Base-by-base conservation (phyloP, 2,329 filamentous ascomycete genomes). In the Fusarium sororula region DNA sequence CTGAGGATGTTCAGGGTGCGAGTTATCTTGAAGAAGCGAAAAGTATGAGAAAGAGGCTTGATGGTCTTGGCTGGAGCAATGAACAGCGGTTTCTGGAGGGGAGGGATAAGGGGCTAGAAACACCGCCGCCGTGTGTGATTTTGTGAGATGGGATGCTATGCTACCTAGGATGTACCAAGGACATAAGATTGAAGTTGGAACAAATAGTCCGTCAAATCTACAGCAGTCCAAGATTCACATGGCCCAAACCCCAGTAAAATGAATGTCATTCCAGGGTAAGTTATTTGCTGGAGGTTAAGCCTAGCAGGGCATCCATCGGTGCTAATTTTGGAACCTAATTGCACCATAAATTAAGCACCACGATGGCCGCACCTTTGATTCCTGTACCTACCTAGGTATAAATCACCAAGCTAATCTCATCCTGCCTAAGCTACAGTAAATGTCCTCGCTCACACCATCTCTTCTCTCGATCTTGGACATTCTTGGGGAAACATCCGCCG, bases 1-100 rank as follows among this genome's bases (percentile, higher is more conserved):
- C 51, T 7, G 45, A 54, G 15, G 68, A 72, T 26, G 63, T 72
- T 5, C 50, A 68, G 17, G 68, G 68, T 3, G 45, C 68, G 12
- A 44, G 58, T 17, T 72, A 72, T 37, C 17, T 72, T 9, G 56
- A 26, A 2, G 55, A 72, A 10, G 68, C 68, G 4, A 62, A 38
- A 5, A 24, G 17, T 10, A 68, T 72, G 55, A 62, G 68, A 3
- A 50, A 22, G 3, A 35, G 67, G 5, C 38, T 66, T 18, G 47
- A 71, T 32, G 22, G 35, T 8, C 20, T 71, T 7, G 63, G 68
- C 1, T 66, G 67, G 66, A 66, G 54, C 18, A 28, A 61, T 17
- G 20, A 66, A 15, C 42, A 56, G 11, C 50, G 35, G n/a, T 32
- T 50, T 4, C 8, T 54, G 15, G 22, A 20, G 10, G 41, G 3